Evolutionary conservation across 768 basidiomycete genomes (phyloP), one percentile per base, ranked within the genome.

Genomic region (Lepiota brunneoincarnata): DNA sequence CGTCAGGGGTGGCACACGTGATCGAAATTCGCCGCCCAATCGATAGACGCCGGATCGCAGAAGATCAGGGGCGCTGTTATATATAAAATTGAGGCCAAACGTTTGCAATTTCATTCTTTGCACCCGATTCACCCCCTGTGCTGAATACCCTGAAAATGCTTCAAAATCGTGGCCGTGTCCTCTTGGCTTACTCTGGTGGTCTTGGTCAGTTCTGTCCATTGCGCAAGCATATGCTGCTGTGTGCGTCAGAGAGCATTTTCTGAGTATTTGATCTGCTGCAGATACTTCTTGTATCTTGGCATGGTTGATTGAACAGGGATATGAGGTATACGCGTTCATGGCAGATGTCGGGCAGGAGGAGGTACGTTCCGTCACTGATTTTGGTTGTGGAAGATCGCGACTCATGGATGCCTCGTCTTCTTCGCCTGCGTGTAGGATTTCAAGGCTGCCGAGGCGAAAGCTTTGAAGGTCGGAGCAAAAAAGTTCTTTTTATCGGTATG

Each of bases 211-310:
- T 26, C 23, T 17, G 4, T 48, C 46, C 40, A 15, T 11, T 41
- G 28, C 45, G 20, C 56, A 41, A 15, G 26, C 18, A 21, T 39
- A 28, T 54, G 43, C 45, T 40, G 31, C 11, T 31, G 31, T 31
- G 31, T 10, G 7, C 31, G 3, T 31, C 11, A 10, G 31, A 9
- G 7, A 31, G 7, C 31, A 58, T 48, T 24, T 49, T 42, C 21
- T 17, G 50, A 49, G 40, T 49, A 26, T 21, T 34, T 58, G 46
- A 58, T 63, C 50, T 51, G 58, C 47, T 45, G 46, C 24, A 95
- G 97, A 99, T 73, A 99, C 97, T 18, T 98, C 96, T 35, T 98
- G 96, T 74, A 99, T 99, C 75, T 87, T 98, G 63, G 93, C 93
- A 49, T 99, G 96, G 96, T 79, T 99, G 72, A 93, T 98, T 71